Conservation (phyloP, 306 rosid species). For the Medicago arabica region DNA sequence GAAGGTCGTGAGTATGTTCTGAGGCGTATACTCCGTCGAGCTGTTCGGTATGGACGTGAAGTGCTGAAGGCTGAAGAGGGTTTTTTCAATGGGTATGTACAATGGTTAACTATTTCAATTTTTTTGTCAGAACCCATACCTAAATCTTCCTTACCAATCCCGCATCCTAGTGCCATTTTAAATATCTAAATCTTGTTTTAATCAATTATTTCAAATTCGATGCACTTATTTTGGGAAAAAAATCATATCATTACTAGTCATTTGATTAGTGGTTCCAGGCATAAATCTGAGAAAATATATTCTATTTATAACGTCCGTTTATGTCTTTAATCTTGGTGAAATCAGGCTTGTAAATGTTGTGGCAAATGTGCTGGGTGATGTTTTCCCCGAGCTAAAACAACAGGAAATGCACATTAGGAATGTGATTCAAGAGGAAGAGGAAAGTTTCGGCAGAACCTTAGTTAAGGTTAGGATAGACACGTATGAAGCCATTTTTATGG, state of each 20-base stretch:
- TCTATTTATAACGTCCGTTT: conserved; percentile 8
- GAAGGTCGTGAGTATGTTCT: conserved; percentile 99
- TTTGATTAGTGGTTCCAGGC: not conserved
- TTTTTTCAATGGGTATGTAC: conserved; percentile 82
- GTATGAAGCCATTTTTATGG: not conserved
- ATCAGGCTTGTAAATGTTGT: conserved; percentile 79
- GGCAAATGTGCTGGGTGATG: conserved; percentile 73
- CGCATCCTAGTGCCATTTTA: not conserved
- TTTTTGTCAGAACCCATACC: conserved; percentile 22
- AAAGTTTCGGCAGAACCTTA: conserved; percentile 93
- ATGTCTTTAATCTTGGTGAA: conserved; percentile 34
- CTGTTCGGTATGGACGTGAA: conserved; percentile 97
- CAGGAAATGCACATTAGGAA: conserved; percentile 69
- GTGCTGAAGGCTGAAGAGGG: conserved; percentile 92
- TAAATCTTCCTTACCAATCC: conserved; percentile 13
- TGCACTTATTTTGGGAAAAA: not conserved
- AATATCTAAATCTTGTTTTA: conserved; percentile 2
- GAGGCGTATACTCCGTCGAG: conserved; percentile 98
- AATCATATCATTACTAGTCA: not conserved
- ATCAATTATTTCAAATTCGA: conserved; percentile 4
- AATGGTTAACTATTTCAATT: conserved; percentile 7
- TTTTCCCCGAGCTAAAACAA: conserved; percentile 83
- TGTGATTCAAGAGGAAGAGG: conserved; percentile 89
- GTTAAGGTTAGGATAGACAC: conserved; percentile 65
- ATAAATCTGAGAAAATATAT: not conserved